Base-by-base conservation (phyloP, 75 land plant genomes). In the Adiantum capillusveneris region DNA sequence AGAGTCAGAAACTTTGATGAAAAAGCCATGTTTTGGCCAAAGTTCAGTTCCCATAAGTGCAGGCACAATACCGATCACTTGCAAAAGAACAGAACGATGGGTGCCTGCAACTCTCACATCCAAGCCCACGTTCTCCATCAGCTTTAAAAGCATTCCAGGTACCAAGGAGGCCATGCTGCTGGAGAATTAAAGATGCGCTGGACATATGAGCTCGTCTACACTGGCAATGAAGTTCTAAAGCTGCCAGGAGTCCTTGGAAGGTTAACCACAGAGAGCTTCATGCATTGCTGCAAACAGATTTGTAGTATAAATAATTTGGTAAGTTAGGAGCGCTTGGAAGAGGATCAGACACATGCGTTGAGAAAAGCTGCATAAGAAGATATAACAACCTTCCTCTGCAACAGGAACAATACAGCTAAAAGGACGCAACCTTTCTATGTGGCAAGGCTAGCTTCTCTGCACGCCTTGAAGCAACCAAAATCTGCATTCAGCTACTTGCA, bases 21-120 rank as follows among this genome's bases (percentile, higher is more conserved):
- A 77, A 44, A 77, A 77, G 17, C 80, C 80, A 13, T 77, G 71
- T 19, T 77, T 77, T 0, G 78, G 78, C 77, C 78, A 77, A 18
- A 77, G 67, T 45, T 74, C 72, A 13, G 69, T 61, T 1, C 72
- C 62, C 19, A 69, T 78, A 52, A 77, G 66, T 12, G 78, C 72
- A 18, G 80, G 78, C 22, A 73, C 79, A 20, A 77, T 77, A 41
- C 76, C 64, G 11, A 66, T 77, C 24, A 77, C 80, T 53, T 76
- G 76, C 22, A 74, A 34, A 2, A 63, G 49, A 16, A 63, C 76
- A 2, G 70, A 72, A 14, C 70, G 63, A 27, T 72, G 69, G 54
- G 58, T 70, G 20, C 69, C 69, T 53, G 59, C 61, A 17, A 55
- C 75, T 31, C 53, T 65, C 25, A 51, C 58, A 16, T 71, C 68